Base-by-base conservation (phyloP, 1,284 basidiomycete species). In the Mycena citricolor region DNA sequence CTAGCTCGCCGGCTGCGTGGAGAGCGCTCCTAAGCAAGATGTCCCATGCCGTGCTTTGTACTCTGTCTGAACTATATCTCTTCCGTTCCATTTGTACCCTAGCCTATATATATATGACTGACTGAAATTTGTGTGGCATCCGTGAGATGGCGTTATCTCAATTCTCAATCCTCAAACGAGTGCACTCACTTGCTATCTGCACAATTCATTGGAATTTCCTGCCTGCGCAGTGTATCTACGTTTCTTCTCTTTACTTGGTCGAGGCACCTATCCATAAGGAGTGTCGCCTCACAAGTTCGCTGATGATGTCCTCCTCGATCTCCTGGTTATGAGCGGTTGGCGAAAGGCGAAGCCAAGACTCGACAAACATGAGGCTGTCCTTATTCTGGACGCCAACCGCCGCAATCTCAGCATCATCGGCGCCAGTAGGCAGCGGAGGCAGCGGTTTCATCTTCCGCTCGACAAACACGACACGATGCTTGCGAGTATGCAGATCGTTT, bases 271-370 rank as follows among this genome's bases (percentile, higher is more conserved):
- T 75, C 92, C 93, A 97, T 28, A 59, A 64, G 8, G 71, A 66
- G 65, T 99, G 95, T 55, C 89, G 73, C 51, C 64, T 68, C 4
- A 88, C 77, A 39, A 98, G 69, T 60, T 90, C 86, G 1, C 60
- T 63, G 1, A 98, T 73, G 51, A 99, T 97, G 47, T 93, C 83
- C 61, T 95, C 89, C 63, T 99, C 95, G 39, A 98, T 95, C 69
- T 98, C 86, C 39, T 57, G 51, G 14, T 60, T 46, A 14, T 60
- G 45, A 3, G 54, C 40, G 16, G 61, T 44, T 5, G 61, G 54
- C 23, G 61, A 44, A 31, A 95, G 81, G 19, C 77, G 74, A 13
- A 94, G 65, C 91, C 91, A 94, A 1, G 72, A 76, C 58, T 90
- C 85, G 10, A 65, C 59, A 57, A 80, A 83, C 24, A 60, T 54